Evolutionary conservation across 257 asterid species (phyloP).

Genomic region (Oldenlandia corymbosa): DNA sequence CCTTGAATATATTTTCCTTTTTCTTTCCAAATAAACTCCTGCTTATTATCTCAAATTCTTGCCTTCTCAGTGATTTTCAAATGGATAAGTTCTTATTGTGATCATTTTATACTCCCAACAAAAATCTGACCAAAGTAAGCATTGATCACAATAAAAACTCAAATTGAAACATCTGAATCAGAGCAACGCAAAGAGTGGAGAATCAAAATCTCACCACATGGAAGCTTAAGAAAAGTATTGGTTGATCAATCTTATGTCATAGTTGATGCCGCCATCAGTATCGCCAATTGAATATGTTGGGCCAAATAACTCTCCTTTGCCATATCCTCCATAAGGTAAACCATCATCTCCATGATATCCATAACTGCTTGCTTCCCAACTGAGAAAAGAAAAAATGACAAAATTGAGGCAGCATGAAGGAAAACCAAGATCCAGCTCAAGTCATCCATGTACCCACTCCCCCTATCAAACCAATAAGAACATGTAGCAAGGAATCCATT

Average conservation of each 20-base stretch:
- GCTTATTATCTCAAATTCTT: too few relatives aligned
- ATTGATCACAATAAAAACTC: too few relatives aligned
- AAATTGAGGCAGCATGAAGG: not conserved
- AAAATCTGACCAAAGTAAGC: too few relatives aligned
- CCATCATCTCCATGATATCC: conserved; percentile 99
- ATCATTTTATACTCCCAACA: too few relatives aligned
- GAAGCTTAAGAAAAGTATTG: not conserved
- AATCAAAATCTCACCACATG: too few relatives aligned
- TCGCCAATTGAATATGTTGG: conserved; percentile 82
- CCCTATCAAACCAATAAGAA: not conserved
- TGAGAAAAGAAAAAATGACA: conserved; percentile 28
- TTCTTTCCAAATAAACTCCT: too few relatives aligned
- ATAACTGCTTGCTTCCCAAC: conserved; percentile 89
- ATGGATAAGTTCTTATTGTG: too few relatives aligned
- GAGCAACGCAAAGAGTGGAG: too few relatives aligned
- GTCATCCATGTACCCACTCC: not conserved
- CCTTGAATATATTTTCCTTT: too few relatives aligned
- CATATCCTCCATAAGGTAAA: conserved; percentile 78
- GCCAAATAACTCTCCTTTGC: conserved; percentile 85
- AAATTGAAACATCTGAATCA: too few relatives aligned
- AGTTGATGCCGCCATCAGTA: conserved; percentile 86
- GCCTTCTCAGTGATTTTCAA: too few relatives aligned
- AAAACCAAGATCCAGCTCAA: not conserved
- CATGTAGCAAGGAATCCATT: not conserved
- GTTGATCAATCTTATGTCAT: conserved; percentile 61